Base-by-base conservation (phyloP, 2,329 filamentous ascomycete species). In the Cryphonectria nitschkei region DNA sequence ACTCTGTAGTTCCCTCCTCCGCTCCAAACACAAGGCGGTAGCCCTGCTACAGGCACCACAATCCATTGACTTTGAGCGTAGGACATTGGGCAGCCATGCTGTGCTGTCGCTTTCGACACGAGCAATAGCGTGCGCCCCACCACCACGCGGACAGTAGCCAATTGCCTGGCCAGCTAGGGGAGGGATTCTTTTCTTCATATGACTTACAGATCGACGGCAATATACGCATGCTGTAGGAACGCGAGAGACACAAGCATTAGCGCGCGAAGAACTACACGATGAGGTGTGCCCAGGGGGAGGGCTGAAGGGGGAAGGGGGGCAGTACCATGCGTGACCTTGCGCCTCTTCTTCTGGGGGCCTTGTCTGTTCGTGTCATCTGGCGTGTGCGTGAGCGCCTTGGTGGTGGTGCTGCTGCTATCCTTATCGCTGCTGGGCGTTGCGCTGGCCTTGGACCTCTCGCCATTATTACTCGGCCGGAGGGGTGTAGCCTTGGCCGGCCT, bases 311-410 rank as follows among this genome's bases (percentile, higher is more conserved):
- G 6, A 9, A 37, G 39, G 72, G 72, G 75, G 75, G 77, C 70
- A 90, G 84, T 89, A 95, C 93, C 93, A 84, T 95, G 93, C 84
- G 94, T 95, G 76, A 95, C 93, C 84, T 95, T 95, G 85, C 93
- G 92, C 83, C 93, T 88, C 86, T 94, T 95, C 84, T 93, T 95
- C 65, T 91, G 90, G 62, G 71, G 71, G 9, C 69, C 71, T 32
- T 66, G 62, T 80, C 89, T 92, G 81, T 87, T 76, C 72, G 76
- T 73, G 73, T 80, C 78, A 54, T 78, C 79, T 67, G 74, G 72
- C 67, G 77, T 71, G n/a, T 77, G 74, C 74, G 76, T 75, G 34
- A 73, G 71, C 61, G 67, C 70, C 71, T 75, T 74, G 69, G 69
- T 58, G 68, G n/a, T 70, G 64, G 58, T 66, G 43, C 65, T 60